These are phyloP conservation scores for Spathaspora gorwiae DNA, from an alignment of 805 yeast genomes.

Conservation along the genomic window DNA sequence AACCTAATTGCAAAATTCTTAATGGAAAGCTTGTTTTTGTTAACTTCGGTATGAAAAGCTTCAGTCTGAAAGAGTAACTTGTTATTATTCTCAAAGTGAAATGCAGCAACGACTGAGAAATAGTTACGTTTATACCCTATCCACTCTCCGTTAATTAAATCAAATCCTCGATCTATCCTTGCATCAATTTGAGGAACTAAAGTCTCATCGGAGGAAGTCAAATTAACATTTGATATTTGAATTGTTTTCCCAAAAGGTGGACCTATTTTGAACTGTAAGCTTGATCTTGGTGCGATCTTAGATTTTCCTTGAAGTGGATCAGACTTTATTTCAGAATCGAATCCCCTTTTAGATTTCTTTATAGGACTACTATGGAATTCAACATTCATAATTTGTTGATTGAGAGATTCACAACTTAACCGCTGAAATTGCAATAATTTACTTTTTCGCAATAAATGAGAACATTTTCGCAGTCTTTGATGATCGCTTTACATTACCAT, in stretches of 20 bases:
- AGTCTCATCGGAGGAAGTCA: slow-evolving; percentile 14
- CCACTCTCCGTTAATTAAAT: slow-evolving; percentile 49
- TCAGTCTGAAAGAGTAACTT: slow-evolving; percentile 11
- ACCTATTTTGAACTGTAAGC: slow-evolving; percentile 61
- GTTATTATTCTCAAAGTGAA: slow-evolving; percentile 26
- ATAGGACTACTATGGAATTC: neutral
- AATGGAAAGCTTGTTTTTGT: slow-evolving; percentile 12
- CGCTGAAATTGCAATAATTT: neutral
- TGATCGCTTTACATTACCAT: no score
- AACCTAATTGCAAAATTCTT: slow-evolving; percentile 50
- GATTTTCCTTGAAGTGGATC: slow-evolving; percentile 4
- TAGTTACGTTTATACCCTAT: slow-evolving; percentile 69
- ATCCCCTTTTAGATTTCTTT: neutral
- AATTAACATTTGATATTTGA: slow-evolving; percentile 16
- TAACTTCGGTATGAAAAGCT: slow-evolving; percentile 25
- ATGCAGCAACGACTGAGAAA: slow-evolving; percentile 58
- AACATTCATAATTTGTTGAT: neutral
- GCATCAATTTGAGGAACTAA: slow-evolving; percentile 44
- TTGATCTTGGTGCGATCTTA: slow-evolving; percentile 62
- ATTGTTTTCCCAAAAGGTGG: slow-evolving; percentile 48
- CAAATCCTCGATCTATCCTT: slow-evolving; percentile 64
- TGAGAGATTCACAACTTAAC: neutral
- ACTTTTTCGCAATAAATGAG: neutral
- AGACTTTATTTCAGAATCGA: neutral
- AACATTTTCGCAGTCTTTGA: neutral